Evolutionary conservation across 2,329 filamentous ascomycete genomes (phyloP).

Genomic region (Exophiala calicioides): DNA sequence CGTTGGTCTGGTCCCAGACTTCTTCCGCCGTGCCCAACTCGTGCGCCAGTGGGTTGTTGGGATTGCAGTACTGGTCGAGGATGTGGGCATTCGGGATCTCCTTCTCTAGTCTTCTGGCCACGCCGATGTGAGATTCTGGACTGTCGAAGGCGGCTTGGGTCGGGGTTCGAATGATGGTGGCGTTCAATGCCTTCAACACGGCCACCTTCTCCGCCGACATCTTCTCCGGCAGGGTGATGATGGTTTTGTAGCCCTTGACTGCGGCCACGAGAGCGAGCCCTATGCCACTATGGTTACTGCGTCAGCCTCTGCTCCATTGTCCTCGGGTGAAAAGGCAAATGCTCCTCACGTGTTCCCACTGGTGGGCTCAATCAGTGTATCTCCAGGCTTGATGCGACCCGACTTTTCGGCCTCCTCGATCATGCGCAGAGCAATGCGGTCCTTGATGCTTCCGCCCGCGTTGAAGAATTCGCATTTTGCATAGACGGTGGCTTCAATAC

Average conservation of each 20-base stretch:
- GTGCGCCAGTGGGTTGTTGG: constrained; percentile 89
- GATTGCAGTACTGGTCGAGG: constrained; percentile 91
- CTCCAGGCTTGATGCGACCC: constrained; percentile 92
- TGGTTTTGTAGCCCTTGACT: constrained; percentile 94
- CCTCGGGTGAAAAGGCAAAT: constrained; percentile 25
- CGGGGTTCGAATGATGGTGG: constrained; percentile 95
- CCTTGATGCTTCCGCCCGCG: constrained; percentile 90
- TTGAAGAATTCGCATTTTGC: constrained; percentile 93
- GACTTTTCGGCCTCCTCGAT: constrained; percentile 90
- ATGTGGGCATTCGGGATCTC: constrained; percentile 97
- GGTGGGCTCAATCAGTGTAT: constrained; percentile 96
- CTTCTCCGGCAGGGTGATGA: constrained; percentile 98
- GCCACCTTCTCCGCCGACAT: constrained; percentile 99
- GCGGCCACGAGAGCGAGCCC: constrained; percentile 90
- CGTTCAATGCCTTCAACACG: constrained; percentile 87
- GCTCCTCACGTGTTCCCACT: constrained; percentile 78
- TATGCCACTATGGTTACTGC: constrained; percentile 62
- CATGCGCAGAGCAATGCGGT: constrained; percentile 95
- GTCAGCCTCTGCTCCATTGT: constrained; percentile 1
- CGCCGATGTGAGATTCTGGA: constrained; percentile 95
- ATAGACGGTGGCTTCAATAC: constrained; percentile 85
- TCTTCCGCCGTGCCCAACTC: constrained; percentile 94
- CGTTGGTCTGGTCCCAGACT: constrained; percentile 88
- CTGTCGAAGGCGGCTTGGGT: constrained; percentile 93
- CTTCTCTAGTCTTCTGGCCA: constrained; percentile 84